phyloP scores from a whole-genome alignment of 1,284 basidiomycete species.

The Cutaneotrichosporon cyanovorans region DNA sequence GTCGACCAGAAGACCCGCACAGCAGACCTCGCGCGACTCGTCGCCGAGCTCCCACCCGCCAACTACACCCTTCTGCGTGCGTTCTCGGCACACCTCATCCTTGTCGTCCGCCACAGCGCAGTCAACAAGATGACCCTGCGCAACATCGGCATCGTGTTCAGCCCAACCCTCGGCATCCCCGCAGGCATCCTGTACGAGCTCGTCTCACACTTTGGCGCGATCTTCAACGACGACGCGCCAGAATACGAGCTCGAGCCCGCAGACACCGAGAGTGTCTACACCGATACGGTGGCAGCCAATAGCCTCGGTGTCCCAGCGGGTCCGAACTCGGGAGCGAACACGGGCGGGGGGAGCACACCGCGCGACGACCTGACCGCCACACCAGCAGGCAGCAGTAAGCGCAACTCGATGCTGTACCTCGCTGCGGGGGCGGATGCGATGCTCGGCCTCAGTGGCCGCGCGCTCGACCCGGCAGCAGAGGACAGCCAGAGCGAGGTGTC shows the following conservation, averaged over 20 bases:
- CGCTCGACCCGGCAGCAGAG: conserved; percentile 29
- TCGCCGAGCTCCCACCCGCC: conserved; percentile 75
- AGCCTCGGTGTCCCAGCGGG: no score
- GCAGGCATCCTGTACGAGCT: conserved; percentile 90
- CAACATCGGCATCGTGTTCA: conserved; percentile 97
- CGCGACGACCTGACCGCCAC: conserved; percentile 1
- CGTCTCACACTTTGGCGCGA: conserved; percentile 80
- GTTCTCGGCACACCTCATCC: conserved; percentile 88
- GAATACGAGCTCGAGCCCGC: not conserved
- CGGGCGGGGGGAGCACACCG: no score
- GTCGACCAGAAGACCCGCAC: conserved; percentile 81
- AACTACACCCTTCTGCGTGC: conserved; percentile 93
- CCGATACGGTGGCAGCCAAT: no score
- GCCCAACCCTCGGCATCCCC: conserved; percentile 87
- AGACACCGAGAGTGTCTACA: no score
- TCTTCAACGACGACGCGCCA: conserved; percentile 59
- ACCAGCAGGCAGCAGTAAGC: conserved; percentile 26
- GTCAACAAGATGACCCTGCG: conserved; percentile 99
- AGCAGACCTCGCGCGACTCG: conserved; percentile 73
- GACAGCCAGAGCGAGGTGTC: conserved; percentile 12
- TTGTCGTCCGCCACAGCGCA: conserved; percentile 81
- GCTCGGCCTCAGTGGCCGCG: conserved; percentile 38
- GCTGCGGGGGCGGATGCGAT: conserved; percentile 39
- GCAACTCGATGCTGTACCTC: conserved; percentile 44
- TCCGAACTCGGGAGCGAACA: no score